Evolutionary conservation across 176 grass and related monocot genomes (phyloP), one percentile per base, ranked within the genome.

Genomic region (Musa schizocarpa): DNA sequence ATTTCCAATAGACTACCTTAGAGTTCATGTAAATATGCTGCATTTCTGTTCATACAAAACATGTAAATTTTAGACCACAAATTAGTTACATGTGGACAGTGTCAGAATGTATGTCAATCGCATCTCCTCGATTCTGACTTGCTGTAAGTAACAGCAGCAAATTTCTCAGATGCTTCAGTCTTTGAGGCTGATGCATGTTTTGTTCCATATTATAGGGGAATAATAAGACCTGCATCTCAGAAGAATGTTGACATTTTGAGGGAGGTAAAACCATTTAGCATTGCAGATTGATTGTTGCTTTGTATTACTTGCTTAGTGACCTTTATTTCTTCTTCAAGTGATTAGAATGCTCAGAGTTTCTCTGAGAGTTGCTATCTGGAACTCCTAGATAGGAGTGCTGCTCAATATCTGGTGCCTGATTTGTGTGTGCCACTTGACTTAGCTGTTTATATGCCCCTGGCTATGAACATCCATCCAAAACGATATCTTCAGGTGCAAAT

Each of bases 341-440:
- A 81, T 89, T 89, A 97, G 94, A 97, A 90, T 91, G 83, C 86
- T 82, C 77, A 78, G 77, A 93, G 84, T 91, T 93, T 82, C 84
- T 82, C 93, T 64, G 67, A 86, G 79, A 88, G 77, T 85, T 93
- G 94, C 80, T 72, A 64, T 74, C 74, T 97, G 75, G 50, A 91
- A 87, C 80, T 85, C 65, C 79, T 97, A 66, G 83, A 97, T 80
- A 77, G 79, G 1, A 82, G 78, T 72, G 81, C 90, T 11, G 88
- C 81, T 21, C 82, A 87, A 27, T 13, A 11, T 74, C 86, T 93
- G 0, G 48, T 97, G 75, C 90, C 94, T 85, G 90, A 84, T 68
- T 75, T 97, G 65, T 11, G 53, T 80, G 78, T 86, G 81, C 94
- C 90, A 3, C 76, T 93, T 68, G 83, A 91, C 75, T 81, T 88